Evolutionary conservation across 495 filamentous ascomycete species (phyloP).

Genomic region (Penicillium pancosmium): DNA sequence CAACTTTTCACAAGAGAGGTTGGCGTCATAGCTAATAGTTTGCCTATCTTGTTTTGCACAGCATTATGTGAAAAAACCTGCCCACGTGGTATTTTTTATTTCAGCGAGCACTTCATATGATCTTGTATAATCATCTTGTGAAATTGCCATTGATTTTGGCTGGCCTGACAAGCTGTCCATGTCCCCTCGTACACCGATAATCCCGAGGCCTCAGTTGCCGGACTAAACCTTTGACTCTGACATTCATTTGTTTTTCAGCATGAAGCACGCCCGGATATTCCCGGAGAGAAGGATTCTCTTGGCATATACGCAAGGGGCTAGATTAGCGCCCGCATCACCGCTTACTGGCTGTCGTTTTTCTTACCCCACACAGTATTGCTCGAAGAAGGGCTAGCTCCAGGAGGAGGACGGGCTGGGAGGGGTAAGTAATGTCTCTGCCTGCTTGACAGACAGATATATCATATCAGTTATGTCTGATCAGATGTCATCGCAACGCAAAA

Average conservation of each 20-base stretch:
- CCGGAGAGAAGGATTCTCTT: neutral
- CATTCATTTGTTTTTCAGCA: neutral
- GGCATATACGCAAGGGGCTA: neutral
- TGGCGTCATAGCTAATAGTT: too few relatives aligned
- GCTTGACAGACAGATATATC: neutral
- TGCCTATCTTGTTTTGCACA: too few relatives aligned
- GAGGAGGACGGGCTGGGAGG: neutral
- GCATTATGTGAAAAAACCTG: too few relatives aligned
- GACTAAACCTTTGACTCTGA: neutral
- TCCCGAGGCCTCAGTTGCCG: too few relatives aligned
- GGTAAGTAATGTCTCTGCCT: neutral
- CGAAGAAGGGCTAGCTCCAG: neutral
- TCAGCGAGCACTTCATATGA: too few relatives aligned
- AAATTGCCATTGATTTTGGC: too few relatives aligned
- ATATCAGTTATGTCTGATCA: neutral
- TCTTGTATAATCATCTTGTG: too few relatives aligned
- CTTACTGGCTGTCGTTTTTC: neutral
- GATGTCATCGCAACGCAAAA: neutral
- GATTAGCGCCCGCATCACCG: neutral
- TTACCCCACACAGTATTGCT: neutral
- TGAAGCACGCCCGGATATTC: neutral
- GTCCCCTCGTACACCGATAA: too few relatives aligned
- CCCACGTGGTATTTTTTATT: too few relatives aligned
- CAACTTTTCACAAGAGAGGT: too few relatives aligned
- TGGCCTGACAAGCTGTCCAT: too few relatives aligned